Percentiles rank a stretch among this genome's conserved stretches.
Conservation (phyloP, 768 basidiomycete species). For the Termitomyces sp. region DNA sequence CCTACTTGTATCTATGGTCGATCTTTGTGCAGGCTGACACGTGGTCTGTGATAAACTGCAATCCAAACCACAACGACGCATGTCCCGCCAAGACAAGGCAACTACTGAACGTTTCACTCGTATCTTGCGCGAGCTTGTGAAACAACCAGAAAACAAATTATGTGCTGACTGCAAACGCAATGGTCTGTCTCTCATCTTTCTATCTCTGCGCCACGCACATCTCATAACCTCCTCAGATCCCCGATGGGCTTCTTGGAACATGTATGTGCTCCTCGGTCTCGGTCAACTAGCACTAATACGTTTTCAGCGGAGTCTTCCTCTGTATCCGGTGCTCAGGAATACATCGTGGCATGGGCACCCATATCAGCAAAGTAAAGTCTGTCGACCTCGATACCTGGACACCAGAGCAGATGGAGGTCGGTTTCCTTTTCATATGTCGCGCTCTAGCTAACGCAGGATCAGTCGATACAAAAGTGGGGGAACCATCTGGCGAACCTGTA, state of each 20-base stretch:
- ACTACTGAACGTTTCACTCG: constrained; percentile 77
- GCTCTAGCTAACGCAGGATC: not conserved
- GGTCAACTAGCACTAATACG: not conserved
- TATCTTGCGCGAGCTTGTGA: constrained; percentile 83
- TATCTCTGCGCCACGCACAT: constrained; percentile 1
- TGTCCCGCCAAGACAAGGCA: constrained; percentile 72
- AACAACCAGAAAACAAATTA: constrained; percentile 84
- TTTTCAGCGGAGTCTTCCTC: constrained; percentile 77
- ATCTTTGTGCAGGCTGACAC: too few species aligned
- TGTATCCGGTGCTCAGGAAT: constrained; percentile 98
- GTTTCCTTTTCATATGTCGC: not conserved
- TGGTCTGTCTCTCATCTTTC: constrained; percentile 44
- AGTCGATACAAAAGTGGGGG: constrained; percentile 93
- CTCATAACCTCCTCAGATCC: constrained; percentile 56
- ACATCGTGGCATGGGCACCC: constrained; percentile 96
- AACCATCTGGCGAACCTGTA: constrained; percentile 90
- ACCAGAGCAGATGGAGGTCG: constrained; percentile 92
- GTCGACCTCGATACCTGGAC: constrained; percentile 98
- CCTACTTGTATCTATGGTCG: too few species aligned
- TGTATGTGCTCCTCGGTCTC: constrained; percentile 43
- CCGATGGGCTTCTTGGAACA: constrained; percentile 97
- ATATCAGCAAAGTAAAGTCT: constrained; percentile 95
- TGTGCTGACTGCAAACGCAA: constrained; percentile 98
- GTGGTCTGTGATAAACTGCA: not conserved
- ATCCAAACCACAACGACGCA: constrained; percentile 17